Conservation (phyloP, 1,139 yeast species). For the Geotrichum candidum region DNA sequence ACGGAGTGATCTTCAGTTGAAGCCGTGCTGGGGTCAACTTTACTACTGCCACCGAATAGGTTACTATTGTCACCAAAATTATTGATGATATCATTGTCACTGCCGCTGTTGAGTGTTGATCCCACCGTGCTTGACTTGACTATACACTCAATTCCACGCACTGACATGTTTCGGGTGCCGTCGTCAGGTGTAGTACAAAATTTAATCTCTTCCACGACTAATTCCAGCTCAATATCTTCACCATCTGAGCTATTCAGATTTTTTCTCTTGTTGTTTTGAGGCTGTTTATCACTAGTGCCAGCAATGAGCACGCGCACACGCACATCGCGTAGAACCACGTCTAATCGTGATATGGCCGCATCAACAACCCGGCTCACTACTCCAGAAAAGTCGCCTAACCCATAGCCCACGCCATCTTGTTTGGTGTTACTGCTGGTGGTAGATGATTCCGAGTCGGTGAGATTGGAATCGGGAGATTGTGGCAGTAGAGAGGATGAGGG, state of each 20-base stretch:
- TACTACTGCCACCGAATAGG: background rate
- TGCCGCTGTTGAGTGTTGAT: background rate
- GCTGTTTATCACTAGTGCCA: conserved; percentile 19
- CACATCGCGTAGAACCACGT: conserved; percentile 43
- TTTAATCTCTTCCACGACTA: background rate
- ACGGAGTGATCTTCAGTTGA: conserved; percentile 1
- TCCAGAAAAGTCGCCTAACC: conserved; percentile 42
- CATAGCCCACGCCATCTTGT: conserved; percentile 30
- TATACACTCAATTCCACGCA: background rate
- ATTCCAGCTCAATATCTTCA: background rate
- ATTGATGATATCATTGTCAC: conserved; percentile 13
- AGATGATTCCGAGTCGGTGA: conserved; percentile 1
- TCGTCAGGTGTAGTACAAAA: background rate
- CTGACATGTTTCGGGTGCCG: background rate
- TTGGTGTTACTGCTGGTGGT: conserved; percentile 23
- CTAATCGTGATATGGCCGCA: conserved; percentile 59
- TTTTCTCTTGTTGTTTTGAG: no score
- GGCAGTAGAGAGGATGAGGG: background rate
- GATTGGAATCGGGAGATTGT: background rate
- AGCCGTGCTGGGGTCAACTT: background rate
- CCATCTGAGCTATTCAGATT: background rate
- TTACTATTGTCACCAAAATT: conserved; percentile 22
- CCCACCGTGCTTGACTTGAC: background rate
- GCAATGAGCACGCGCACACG: conserved; percentile 49
- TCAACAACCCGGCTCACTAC: conserved; percentile 63